These are phyloP conservation scores for Toxoplasma gondii DNA, from an alignment of 169 alveolate species.

Conservation along the genomic window DNA sequence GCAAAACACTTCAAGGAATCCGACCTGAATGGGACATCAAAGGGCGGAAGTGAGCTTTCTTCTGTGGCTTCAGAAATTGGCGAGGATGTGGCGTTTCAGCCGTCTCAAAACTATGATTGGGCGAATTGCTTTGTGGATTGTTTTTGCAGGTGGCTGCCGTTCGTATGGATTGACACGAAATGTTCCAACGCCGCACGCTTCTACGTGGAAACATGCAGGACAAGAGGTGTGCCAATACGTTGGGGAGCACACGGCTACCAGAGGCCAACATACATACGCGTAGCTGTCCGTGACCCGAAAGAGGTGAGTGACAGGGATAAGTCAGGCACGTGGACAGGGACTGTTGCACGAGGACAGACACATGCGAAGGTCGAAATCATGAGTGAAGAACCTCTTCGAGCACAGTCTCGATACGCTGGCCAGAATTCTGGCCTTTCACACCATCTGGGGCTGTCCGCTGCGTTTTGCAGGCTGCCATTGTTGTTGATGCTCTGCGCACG, in stretches of 20 bases:
- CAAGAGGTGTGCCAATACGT: slow-evolving; percentile 62
- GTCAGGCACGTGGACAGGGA: too few relatives aligned
- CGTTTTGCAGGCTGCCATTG: background rate
- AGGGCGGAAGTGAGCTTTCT: background rate
- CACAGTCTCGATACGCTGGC: too few relatives aligned
- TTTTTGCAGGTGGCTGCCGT: slow-evolving; percentile 59
- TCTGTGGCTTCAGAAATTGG: background rate
- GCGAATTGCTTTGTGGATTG: background rate
- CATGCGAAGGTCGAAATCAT: too few relatives aligned
- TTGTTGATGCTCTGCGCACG: background rate
- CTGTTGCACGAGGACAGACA: too few relatives aligned
- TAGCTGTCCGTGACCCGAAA: slow-evolving; percentile 47
- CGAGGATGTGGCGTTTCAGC: background rate
- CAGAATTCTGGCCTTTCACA: too few relatives aligned
- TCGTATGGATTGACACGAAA: slow-evolving; percentile 58
- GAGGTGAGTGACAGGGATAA: slow-evolving; percentile 14
- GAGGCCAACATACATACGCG: slow-evolving; percentile 41
- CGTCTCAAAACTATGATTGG: background rate
- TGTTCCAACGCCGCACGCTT: slow-evolving; percentile 24
- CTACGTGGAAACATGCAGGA: slow-evolving; percentile 41
- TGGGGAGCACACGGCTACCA: slow-evolving; percentile 66
- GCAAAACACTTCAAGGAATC: background rate
- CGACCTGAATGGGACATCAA: slow-evolving; percentile 32
- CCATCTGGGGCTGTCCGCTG: background rate
- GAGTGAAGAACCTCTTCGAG: too few relatives aligned